A percentile compares a stretch with the other conserved stretches of the same genome.
phyloP scores from a whole-genome alignment of 2,329 filamentous ascomycete species.

The Tricladium varicosporioides region DNA sequence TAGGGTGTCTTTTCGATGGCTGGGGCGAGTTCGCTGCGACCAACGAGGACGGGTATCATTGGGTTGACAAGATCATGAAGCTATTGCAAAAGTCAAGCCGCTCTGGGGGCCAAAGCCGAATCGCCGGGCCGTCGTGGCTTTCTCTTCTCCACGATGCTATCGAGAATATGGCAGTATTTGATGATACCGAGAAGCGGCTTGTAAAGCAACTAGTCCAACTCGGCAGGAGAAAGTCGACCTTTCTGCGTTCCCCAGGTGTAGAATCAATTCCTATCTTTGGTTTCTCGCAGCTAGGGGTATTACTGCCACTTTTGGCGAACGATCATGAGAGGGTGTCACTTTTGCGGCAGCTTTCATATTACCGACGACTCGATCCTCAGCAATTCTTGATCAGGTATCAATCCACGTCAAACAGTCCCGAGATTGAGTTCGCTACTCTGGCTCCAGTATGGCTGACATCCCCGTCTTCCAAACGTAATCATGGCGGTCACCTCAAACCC shows the following conservation, averaged over 20 bases:
- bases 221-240: slow-evolving; percentile 6
- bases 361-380: not conserved
- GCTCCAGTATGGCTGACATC: not conserved
- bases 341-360: not conserved
- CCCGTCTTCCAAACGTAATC: not conserved
- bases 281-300: not conserved
- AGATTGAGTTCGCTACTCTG: not conserved
- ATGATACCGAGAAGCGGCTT: slow-evolving; percentile 1
- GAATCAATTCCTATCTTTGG: slow-evolving; percentile 4
- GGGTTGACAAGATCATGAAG: not conserved
- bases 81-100: not conserved
- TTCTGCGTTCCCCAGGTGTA: not conserved
- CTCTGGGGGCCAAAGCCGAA: not conserved
- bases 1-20: slow-evolving; percentile 8
- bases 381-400: not conserved
- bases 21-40: slow-evolving; percentile 3
- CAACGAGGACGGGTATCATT: slow-evolving; percentile 5
- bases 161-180: not conserved
- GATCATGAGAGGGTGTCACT: not conserved
- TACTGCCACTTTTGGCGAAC: not conserved
- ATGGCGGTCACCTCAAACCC: not conserved
- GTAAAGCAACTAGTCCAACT: slow-evolving; percentile 9
- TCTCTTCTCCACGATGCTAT: not conserved
- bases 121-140: not conserved
- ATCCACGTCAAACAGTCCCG: not conserved